Base-by-base conservation (phyloP, 768 basidiomycete species). In the Daedaleopsis nitida region DNA sequence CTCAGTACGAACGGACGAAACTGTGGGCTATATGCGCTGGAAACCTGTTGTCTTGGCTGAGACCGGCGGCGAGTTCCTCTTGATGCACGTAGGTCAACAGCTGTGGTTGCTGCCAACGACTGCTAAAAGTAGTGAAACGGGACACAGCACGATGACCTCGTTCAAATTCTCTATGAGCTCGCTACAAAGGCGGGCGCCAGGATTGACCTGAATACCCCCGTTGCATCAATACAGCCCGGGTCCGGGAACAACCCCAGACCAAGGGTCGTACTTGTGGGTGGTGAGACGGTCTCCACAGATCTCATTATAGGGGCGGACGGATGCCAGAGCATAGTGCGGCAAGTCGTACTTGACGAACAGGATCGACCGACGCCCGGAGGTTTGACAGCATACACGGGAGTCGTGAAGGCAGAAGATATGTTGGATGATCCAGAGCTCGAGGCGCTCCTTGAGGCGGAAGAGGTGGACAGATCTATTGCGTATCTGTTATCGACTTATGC, bases 241-340 rank as follows among this genome's bases (percentile, higher is more conserved):
- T 43, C 55, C 14, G 63, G 50, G 39, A 45, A 45, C 27, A 50
- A 54, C 9, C 66, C 63, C 7, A 59, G 62, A 34, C 65, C 73
- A 32, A 66, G 62, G 42, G 71, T 73, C 19, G 64, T 56, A 17
- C 57, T 80, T 24, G 77, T 77, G 21, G 74, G 69, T 39, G 85
- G 84, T 17, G 74, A 79, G 55, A 73, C 66, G 16, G 55, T 86
- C 11, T 67, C 64, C 16, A 81, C 80, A 14, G 85, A 88, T 67
- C 70, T 86, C 34, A 73, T 88, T 52, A 76, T 87, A 19, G 86
- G 83, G 35, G 86, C 87, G 5, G 87, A 88, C 68, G 87, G 87
- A 6, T 75, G 74, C 47, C 68, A 73, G 16, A 84, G 84, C 21
- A 23, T 80, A 34, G 71, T 78, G 19, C 69, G 76, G 39, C 69